Evolutionary conservation across 1,284 basidiomycete genomes (phyloP).

Genomic region (Irpex rosettiformis): DNA sequence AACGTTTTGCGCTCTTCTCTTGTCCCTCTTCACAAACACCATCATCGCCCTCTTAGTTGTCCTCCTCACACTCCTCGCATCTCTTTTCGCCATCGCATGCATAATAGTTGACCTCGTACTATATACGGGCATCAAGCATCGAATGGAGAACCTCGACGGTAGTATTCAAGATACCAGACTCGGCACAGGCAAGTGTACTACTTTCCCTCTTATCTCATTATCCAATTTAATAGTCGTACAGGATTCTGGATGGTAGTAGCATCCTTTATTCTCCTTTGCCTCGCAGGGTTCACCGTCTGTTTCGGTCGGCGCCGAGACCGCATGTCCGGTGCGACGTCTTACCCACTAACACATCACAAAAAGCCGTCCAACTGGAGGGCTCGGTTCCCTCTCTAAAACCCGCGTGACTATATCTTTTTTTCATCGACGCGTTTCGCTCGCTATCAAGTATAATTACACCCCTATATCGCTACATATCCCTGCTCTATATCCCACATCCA

Average conservation of each 20-base stretch:
- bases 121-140: slow-evolving; percentile 54
- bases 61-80: slow-evolving; percentile 62
- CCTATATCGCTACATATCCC: too few species aligned
- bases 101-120: slow-evolving; percentile 76
- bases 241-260: slow-evolving; percentile 76
- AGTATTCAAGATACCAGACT: slow-evolving; percentile 44
- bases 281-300: slow-evolving; percentile 67
- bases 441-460: too few species aligned
- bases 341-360: slow-evolving; percentile 16
- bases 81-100: slow-evolving; percentile 60
- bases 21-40: slow-evolving; percentile 61
- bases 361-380: slow-evolving; percentile 22
- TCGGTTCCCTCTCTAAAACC: slow-evolving; percentile 19
- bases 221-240: slow-evolving; percentile 19
- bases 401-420: too few species aligned
- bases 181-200: slow-evolving; percentile 48
- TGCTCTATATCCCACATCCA: too few species aligned
- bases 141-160: slow-evolving; percentile 45
- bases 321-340: slow-evolving; percentile 26
- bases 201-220: neutral
- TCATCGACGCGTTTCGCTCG: too few species aligned
- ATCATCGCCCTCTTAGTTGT: slow-evolving; percentile 57
- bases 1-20: slow-evolving; percentile 57
- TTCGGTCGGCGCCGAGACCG: slow-evolving; percentile 52
- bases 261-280: slow-evolving; percentile 56